These are phyloP conservation scores for Hydnum rufescens DNA, from an alignment of 768 basidiomycete genomes.

Conservation along the genomic window DNA sequence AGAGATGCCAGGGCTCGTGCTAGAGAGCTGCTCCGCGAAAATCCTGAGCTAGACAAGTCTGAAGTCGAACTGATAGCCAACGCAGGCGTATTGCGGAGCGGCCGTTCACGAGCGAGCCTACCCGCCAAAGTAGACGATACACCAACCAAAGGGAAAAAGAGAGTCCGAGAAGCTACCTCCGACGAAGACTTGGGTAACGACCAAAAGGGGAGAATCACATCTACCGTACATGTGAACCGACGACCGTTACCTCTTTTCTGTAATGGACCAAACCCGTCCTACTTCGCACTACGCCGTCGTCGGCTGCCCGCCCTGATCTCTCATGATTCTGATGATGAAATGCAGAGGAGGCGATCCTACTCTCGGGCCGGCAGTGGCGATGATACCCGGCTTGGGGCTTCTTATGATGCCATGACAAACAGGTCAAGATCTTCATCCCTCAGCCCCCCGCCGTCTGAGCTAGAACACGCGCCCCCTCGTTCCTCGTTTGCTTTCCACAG, in stretches of 20 bases:
- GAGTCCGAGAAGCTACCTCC: too few species aligned
- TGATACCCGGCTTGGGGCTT: neutral
- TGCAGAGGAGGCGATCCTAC: neutral
- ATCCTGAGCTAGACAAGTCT: neutral
- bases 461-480: neutral
- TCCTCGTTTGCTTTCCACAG: too few species aligned
- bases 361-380: neutral
- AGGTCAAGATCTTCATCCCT: too few species aligned
- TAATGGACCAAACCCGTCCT: neutral
- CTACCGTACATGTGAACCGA: too few species aligned
- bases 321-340: neutral
- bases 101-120: neutral
- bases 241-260: too few species aligned
- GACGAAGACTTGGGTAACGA: too few species aligned
- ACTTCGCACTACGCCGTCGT: neutral
- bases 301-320: neutral
- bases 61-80: neutral
- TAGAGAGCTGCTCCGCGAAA: neutral
- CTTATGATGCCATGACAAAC: neutral
- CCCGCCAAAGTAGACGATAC: neutral
- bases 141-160: too few species aligned
- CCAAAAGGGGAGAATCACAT: too few species aligned
- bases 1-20: neutral
- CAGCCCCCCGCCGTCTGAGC: neutral
- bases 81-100: slow-evolving; percentile 1